Evolutionary conservation across 805 yeast genomes (phyloP).

Genomic region (Henningerozyma blattae): DNA sequence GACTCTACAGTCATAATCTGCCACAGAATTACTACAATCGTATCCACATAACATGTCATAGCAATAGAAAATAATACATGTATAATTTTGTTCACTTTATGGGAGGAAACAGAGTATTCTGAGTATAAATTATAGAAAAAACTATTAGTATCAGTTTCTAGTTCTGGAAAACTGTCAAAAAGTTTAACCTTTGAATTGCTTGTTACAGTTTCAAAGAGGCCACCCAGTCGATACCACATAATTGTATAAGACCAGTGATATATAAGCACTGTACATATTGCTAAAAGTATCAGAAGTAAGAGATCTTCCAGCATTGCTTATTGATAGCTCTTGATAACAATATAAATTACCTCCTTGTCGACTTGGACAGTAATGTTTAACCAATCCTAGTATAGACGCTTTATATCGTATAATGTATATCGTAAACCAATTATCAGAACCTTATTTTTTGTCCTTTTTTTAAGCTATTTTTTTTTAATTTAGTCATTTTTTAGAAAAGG

Average conservation of each 20-base stretch:
- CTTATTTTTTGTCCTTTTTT: too few species aligned
- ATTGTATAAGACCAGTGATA: slow-evolving; percentile 6
- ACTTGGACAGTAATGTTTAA: too few species aligned
- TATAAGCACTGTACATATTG: slow-evolving; percentile 1
- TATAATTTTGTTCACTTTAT: slow-evolving; percentile 7
- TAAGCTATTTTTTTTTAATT: too few species aligned
- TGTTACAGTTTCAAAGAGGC: slow-evolving; percentile 9
- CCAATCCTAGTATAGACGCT: too few species aligned
- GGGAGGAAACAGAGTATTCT: slow-evolving; percentile 21
- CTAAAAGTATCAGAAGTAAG: slow-evolving; percentile 3
- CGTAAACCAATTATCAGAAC: too few species aligned
- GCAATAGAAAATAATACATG: slow-evolving; percentile 18
- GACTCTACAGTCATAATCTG: slow-evolving; percentile 18
- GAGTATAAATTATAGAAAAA: slow-evolving; percentile 20
- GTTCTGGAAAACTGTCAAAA: slow-evolving; percentile 1
- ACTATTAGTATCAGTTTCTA: slow-evolving; percentile 6
- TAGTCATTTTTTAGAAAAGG: too few species aligned
- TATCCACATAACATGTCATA: slow-evolving; percentile 16
- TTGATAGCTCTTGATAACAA: too few species aligned
- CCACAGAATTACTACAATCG: slow-evolving; percentile 24
- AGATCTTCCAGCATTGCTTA: slow-evolving; percentile 2
- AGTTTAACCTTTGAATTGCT: slow-evolving; percentile 2
- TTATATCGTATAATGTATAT: too few species aligned
- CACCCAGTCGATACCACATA: slow-evolving; percentile 7
- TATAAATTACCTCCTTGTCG: too few species aligned